phyloP scores from a whole-genome alignment of 1,284 basidiomycete genomes.

The Puccinia coronata region DNA sequence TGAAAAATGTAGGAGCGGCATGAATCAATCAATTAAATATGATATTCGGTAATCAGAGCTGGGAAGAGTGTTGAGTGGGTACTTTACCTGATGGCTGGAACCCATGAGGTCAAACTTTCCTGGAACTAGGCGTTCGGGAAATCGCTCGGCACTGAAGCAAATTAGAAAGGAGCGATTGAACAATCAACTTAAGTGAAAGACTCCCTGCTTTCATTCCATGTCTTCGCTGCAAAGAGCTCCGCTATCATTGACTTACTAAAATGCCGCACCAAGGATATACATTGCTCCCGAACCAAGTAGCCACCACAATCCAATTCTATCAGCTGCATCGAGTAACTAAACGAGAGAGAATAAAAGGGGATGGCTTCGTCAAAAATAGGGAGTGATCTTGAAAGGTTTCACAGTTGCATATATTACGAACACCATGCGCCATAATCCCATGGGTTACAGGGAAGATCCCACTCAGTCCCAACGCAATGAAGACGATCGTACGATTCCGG shows the following conservation, averaged over 20 bases:
- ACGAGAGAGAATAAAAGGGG: background rate
- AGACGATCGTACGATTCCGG: slow-evolving; percentile 74
- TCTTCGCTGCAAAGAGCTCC: too few species aligned
- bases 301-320: slow-evolving; percentile 71
- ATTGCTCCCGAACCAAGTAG: slow-evolving; percentile 69
- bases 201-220: slow-evolving; percentile 54
- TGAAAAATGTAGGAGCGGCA: too few species aligned
- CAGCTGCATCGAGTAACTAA: slow-evolving; percentile 66
- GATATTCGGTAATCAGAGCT: background rate
- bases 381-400: background rate
- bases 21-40: background rate
- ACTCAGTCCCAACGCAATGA: slow-evolving; percentile 75
- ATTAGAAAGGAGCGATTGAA: slow-evolving; percentile 51
- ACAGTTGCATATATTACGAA: slow-evolving; percentile 5
- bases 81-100: slow-evolving; percentile 67
- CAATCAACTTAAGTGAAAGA: background rate
- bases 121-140: slow-evolving; percentile 76
- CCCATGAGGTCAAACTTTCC: slow-evolving; percentile 79
- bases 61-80: background rate
- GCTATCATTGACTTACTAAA: slow-evolving; percentile 64
- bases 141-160: slow-evolving; percentile 66
- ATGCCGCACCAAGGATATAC: slow-evolving; percentile 74
- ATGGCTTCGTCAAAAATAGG: background rate
- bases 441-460: slow-evolving; percentile 73
- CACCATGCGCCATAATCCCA: slow-evolving; percentile 63